Conservation (phyloP, 2,329 filamentous ascomycete genomes). For the Stachybotrys elegans region DNA sequence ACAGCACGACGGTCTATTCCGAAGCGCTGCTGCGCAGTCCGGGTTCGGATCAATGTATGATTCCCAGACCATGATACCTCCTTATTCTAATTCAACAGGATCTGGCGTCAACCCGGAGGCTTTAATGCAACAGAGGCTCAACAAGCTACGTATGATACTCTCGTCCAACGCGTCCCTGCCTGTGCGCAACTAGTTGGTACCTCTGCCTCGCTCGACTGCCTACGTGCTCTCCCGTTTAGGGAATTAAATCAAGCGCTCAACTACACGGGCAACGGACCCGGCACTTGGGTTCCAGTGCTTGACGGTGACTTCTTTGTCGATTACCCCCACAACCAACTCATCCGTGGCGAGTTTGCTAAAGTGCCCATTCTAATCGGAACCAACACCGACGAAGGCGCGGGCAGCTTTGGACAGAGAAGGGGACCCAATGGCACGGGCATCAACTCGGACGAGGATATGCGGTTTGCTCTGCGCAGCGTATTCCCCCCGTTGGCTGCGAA, state of each 20-base stretch:
- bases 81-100: constrained; percentile 1
- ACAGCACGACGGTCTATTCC: constrained; percentile 43
- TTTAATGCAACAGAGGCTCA: constrained; percentile 16
- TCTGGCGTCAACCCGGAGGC: constrained; percentile 15
- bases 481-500: constrained; percentile 8
- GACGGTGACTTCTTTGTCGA: constrained; percentile 20
- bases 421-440: constrained; percentile 11
- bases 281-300: neutral
- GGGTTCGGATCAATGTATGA: constrained; percentile 23
- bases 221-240: neutral
- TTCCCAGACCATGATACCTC: neutral
- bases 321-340: constrained; percentile 15
- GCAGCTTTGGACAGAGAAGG: constrained; percentile 15
- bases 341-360: constrained; percentile 21
- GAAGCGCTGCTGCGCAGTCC: constrained; percentile 41
- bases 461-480: constrained; percentile 8
- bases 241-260: neutral
- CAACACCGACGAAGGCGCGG: constrained; percentile 16
- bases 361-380: constrained; percentile 24
- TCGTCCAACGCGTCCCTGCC: constrained; percentile 14
- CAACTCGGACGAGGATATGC: constrained; percentile 19
- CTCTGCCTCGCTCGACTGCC: neutral
- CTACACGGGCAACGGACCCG: neutral
- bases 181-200: constrained; percentile 12
- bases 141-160: constrained; percentile 16